These are phyloP conservation scores for Teratosphaeria pseudoeucalypti DNA, from an alignment of 2,329 filamentous ascomycete species.

Conservation along the genomic window DNA sequence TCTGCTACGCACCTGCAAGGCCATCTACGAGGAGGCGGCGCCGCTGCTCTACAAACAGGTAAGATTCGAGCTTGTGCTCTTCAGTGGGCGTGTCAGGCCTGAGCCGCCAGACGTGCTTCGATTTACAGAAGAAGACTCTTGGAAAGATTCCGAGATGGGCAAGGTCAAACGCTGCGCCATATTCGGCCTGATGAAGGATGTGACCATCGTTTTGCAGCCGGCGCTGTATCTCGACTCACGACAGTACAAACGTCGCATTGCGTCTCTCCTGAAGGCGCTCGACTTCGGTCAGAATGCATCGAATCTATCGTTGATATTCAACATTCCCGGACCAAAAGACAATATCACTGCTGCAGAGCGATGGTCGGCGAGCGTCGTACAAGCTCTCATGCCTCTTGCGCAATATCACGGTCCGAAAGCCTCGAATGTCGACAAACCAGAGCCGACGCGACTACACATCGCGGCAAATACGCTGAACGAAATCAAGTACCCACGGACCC, in stretches of 20 bases:
- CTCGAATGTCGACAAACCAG: not conserved
- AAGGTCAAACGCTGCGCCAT: not conserved
- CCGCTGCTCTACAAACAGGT: not conserved
- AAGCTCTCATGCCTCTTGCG: not conserved
- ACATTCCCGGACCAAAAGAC: not conserved
- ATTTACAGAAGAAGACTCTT: not conserved
- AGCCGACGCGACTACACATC: not conserved
- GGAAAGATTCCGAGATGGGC: not conserved
- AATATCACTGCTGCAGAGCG: not conserved
- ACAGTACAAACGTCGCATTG: not conserved
- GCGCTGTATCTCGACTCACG: not conserved
- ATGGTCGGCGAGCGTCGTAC: not conserved
- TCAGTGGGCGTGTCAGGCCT: not conserved
- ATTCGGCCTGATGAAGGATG: not conserved
- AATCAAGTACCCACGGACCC: not conserved
- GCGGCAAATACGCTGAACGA: not conserved
- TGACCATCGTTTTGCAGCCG: not conserved
- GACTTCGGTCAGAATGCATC: not conserved
- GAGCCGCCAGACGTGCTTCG: not conserved
- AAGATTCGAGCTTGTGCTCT: not conserved
- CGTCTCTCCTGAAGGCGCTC: not conserved
- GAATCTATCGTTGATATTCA: not conserved
- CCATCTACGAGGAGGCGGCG: not conserved
- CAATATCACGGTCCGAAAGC: not conserved
- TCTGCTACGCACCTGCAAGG: not conserved